phyloP scores from a whole-genome alignment of 2,329 filamentous ascomycete genomes.

The Aspergillus sojae region DNA sequence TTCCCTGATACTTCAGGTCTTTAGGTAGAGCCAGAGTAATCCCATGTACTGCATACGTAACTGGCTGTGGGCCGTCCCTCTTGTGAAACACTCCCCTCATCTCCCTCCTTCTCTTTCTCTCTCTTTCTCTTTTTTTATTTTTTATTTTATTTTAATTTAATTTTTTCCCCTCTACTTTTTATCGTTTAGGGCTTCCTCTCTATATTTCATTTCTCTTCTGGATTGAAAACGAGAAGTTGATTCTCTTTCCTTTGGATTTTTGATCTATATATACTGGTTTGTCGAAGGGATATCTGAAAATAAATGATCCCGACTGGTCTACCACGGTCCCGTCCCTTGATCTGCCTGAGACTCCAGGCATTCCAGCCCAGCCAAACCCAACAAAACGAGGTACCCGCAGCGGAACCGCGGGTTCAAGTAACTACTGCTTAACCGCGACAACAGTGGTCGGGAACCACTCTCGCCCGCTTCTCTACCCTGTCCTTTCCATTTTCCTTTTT shows the following conservation, averaged over 20 bases:
- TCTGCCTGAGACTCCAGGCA: conserved; percentile 2
- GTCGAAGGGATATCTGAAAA: neutral
- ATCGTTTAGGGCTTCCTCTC: neutral
- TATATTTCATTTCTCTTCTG: neutral
- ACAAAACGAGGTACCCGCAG: conserved; percentile 7
- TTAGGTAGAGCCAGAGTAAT: neutral
- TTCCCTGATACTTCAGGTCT: neutral
- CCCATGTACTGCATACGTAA: conserved; percentile 11
- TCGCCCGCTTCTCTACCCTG: conserved; percentile 6
- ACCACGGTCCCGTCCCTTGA: neutral
- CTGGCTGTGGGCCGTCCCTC: conserved; percentile 14
- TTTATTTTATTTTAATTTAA: neutral
- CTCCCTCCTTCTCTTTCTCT: neutral
- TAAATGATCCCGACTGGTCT: neutral
- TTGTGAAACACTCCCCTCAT: conserved; percentile 10
- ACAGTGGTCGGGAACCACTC: conserved; percentile 23
- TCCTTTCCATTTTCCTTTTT: conserved; percentile 1
- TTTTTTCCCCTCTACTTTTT: neutral
- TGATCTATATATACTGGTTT: neutral
- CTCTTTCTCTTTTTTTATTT: neutral
- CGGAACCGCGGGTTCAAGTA: conserved; percentile 13
- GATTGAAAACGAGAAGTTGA: neutral
- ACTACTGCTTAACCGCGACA: neutral
- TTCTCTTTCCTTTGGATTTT: neutral
- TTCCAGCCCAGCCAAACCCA: neutral